A percentile compares a stretch with the other conserved stretches of the same genome.
phyloP scores from a whole-genome alignment of 805 yeast genomes.

The Metschnikowia drakensbergensis region DNA sequence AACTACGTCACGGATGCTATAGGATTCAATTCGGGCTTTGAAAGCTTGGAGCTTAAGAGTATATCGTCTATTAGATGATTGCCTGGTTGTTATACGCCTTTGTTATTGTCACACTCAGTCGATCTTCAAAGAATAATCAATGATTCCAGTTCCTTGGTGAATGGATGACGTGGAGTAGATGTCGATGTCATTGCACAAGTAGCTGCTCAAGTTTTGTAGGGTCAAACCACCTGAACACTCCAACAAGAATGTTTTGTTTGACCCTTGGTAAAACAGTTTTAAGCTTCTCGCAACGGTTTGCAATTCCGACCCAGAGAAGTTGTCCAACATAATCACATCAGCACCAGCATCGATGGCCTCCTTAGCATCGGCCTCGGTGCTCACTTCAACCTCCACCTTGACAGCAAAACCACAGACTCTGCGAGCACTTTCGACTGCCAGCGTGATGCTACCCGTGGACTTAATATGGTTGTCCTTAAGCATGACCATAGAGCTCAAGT shows the following conservation, averaged over 20 bases:
- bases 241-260: slow-evolving; percentile 52
- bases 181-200: slow-evolving; percentile 75
- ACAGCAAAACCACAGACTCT: slow-evolving; percentile 82
- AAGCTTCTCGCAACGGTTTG: slow-evolving; percentile 60
- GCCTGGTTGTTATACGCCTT: background rate
- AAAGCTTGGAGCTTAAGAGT: slow-evolving; percentile 34
- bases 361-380: slow-evolving; percentile 75
- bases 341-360: slow-evolving; percentile 96
- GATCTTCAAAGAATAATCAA: slow-evolving; percentile 84
- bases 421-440: slow-evolving; percentile 75
- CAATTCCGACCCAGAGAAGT: slow-evolving; percentile 66
- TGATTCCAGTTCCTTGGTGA: slow-evolving; percentile 83
- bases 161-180: slow-evolving; percentile 87
- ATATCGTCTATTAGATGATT: slow-evolving; percentile 34
- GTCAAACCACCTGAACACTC: slow-evolving; percentile 94
- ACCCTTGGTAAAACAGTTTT: slow-evolving; percentile 51
- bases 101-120: background rate
- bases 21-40: slow-evolving; percentile 43
- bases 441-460: slow-evolving; percentile 88
- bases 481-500: slow-evolving; percentile 92
- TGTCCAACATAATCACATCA: slow-evolving; percentile 92
- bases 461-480: slow-evolving; percentile 90
- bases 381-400: slow-evolving; percentile 91
- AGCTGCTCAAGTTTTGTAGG: slow-evolving; percentile 57
- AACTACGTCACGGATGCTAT: slow-evolving; percentile 36